Conservation (phyloP, 2,329 filamentous ascomycete genomes). For the Cladophialophora psammophila region DNA sequence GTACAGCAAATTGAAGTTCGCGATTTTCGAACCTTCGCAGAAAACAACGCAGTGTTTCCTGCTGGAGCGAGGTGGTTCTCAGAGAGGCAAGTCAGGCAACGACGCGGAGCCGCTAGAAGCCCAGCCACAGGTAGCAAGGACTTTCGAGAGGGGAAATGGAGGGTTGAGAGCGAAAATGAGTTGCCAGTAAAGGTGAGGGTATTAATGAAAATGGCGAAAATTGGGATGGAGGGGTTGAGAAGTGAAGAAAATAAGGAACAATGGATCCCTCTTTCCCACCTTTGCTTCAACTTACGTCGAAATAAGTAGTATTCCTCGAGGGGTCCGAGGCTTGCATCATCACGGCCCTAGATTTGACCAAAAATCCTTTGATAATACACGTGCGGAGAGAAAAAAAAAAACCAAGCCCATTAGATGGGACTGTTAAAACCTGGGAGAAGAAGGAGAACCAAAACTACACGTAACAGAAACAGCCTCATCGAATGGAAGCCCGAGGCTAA, state of each 20-base stretch:
- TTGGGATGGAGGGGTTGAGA: neutral
- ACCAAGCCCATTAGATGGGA: neutral
- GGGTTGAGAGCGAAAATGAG: neutral
- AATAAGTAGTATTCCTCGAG: neutral
- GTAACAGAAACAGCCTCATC: constrained; percentile 37
- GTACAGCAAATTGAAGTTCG: neutral
- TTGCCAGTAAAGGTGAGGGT: neutral
- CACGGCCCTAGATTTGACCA: constrained; percentile 12
- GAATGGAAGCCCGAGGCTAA: constrained; percentile 15
- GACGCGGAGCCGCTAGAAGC: neutral
- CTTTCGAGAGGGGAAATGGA: neutral
- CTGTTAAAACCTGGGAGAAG: constrained; percentile 5
- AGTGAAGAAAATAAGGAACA: neutral
- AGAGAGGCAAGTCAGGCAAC: neutral
- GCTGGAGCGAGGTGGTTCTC: neutral
- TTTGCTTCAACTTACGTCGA: neutral
- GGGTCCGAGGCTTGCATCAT: constrained; percentile 22
- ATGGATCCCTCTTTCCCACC: neutral
- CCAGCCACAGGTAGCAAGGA: neutral
- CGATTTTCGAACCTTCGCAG: neutral
- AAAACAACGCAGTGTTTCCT: neutral
- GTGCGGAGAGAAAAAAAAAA: constrained; percentile 33
- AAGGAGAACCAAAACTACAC: constrained; percentile 25
- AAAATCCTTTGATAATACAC: constrained; percentile 33
- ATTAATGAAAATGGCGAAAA: neutral